Evolutionary conservation across 768 basidiomycete genomes (phyloP).

Genomic region (Rhodotorula paludigena): DNA sequence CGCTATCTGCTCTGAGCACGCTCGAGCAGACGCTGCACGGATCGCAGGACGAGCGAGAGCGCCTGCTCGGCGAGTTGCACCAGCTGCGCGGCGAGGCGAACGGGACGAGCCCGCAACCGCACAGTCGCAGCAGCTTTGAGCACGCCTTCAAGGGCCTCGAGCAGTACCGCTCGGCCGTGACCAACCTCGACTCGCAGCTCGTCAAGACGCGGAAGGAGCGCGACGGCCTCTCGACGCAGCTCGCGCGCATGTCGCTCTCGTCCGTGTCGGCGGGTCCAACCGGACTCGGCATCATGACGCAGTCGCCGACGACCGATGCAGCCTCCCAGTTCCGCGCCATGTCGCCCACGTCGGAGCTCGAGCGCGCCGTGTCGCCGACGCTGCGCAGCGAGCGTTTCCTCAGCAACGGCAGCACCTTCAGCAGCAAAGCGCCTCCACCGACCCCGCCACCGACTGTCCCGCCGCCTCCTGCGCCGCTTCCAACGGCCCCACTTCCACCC

Average conservation of each 20-base stretch:
- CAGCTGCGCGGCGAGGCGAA: slow-evolving; percentile 16
- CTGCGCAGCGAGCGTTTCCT: slow-evolving; percentile 30
- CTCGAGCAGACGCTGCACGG: slow-evolving; percentile 39
- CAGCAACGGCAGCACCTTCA: slow-evolving; percentile 39
- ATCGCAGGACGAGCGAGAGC: slow-evolving; percentile 39
- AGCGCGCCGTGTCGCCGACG: slow-evolving; percentile 24
- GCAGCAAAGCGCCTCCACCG: slow-evolving; percentile 73
- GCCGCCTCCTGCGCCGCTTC: slow-evolving; percentile 63
- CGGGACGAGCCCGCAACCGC: too few species aligned
- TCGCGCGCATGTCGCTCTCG: slow-evolving; percentile 32
- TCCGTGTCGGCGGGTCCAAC: slow-evolving; percentile 7
- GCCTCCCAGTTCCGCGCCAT: slow-evolving; percentile 11
- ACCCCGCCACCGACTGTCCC: slow-evolving; percentile 83
- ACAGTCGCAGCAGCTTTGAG: slow-evolving; percentile 63
- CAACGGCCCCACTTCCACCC: slow-evolving; percentile 17
- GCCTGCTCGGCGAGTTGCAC: slow-evolving; percentile 28
- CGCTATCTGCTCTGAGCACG: slow-evolving; percentile 31
- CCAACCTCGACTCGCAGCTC: slow-evolving; percentile 72
- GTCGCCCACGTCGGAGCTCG: slow-evolving; percentile 23
- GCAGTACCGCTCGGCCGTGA: slow-evolving; percentile 66
- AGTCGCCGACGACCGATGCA: neutral
- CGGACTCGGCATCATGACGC: slow-evolving; percentile 4
- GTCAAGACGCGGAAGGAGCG: slow-evolving; percentile 71
- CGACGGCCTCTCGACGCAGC: slow-evolving; percentile 57
- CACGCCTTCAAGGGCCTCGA: slow-evolving; percentile 71